phyloP scores from a whole-genome alignment of 106 monocot species.

The Triglochin maritima region DNA sequence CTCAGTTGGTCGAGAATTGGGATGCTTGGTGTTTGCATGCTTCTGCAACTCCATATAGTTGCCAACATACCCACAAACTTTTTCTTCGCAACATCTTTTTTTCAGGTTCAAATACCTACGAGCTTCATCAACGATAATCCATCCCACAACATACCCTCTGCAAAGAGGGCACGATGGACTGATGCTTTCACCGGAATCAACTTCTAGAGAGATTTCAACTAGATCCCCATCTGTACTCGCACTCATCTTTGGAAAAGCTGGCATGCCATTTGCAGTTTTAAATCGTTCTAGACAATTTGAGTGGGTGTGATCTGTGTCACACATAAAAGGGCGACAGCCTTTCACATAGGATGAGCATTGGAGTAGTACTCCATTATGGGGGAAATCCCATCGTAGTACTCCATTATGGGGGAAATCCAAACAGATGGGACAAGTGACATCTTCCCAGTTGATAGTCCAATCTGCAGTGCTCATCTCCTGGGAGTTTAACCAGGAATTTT shows the following conservation, averaged over 20 bases:
- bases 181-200: background rate
- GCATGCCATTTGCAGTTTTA: slow-evolving; percentile 12
- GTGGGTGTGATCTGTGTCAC: slow-evolving; percentile 15
- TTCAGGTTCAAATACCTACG: slow-evolving; percentile 13
- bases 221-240: background rate
- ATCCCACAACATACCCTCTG: slow-evolving; percentile 18
- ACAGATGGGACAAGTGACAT: slow-evolving; percentile 25
- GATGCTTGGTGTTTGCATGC: slow-evolving; percentile 12
- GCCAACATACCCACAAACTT: slow-evolving; percentile 13
- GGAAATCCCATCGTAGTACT: slow-evolving; percentile 18
- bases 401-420: slow-evolving; percentile 27
- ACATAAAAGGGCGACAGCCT: slow-evolving; percentile 27
- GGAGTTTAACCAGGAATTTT: background rate
- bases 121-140: slow-evolving; percentile 23
- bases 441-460: slow-evolving; percentile 13
- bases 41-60: slow-evolving; percentile 15
- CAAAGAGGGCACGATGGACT: slow-evolving; percentile 15
- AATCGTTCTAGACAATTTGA: slow-evolving; percentile 29
- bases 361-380: slow-evolving; percentile 21
- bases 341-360: slow-evolving; percentile 19
- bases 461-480: slow-evolving; percentile 1
- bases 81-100: slow-evolving; percentile 19
- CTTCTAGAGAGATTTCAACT: background rate
- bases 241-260: background rate
- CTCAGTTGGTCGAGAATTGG: slow-evolving; percentile 19